Conservation (phyloP, 2,329 filamentous ascomycete genomes). For the Trichoderma guizhouense region DNA sequence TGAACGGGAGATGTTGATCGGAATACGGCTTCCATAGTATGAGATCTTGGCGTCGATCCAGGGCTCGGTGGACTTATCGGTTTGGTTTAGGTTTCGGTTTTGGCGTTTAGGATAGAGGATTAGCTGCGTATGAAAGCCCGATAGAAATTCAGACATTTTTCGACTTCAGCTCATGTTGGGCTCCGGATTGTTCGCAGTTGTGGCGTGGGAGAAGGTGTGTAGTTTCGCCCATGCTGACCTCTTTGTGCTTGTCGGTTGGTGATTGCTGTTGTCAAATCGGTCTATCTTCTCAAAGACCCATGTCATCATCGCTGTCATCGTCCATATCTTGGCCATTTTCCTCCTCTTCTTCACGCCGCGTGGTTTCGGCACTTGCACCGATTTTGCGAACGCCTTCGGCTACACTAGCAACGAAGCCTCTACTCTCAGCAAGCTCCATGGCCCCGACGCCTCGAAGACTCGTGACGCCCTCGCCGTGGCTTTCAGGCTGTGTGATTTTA, state of each 20-base stretch:
- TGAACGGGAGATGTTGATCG: neutral
- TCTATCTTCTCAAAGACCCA: conserved; percentile 30
- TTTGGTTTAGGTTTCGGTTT: neutral
- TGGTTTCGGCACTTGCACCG: conserved; percentile 74
- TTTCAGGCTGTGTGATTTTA: conserved; percentile 68
- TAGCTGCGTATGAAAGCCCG: neutral
- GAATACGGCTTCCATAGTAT: neutral
- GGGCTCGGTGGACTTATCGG: neutral
- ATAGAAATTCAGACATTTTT: neutral
- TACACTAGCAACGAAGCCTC: conserved; percentile 79
- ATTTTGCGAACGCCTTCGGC: conserved; percentile 85
- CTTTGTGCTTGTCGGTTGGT: neutral
- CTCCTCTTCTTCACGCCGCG: conserved; percentile 73
- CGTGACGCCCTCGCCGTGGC: conserved; percentile 68
- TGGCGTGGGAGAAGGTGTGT: neutral
- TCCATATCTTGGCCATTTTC: conserved; percentile 58
- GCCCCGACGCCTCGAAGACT: conserved; percentile 73
- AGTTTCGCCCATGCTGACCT: neutral
- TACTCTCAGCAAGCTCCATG: conserved; percentile 86
- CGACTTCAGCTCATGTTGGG: neutral
- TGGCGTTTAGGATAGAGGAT: neutral
- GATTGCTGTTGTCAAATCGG: neutral
- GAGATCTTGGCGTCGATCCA: neutral
- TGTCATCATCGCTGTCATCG: conserved; percentile 57
- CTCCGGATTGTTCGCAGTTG: neutral